Evolutionary conservation across 805 yeast species (phyloP).

Genomic region (Monosporozyma aerobia): DNA sequence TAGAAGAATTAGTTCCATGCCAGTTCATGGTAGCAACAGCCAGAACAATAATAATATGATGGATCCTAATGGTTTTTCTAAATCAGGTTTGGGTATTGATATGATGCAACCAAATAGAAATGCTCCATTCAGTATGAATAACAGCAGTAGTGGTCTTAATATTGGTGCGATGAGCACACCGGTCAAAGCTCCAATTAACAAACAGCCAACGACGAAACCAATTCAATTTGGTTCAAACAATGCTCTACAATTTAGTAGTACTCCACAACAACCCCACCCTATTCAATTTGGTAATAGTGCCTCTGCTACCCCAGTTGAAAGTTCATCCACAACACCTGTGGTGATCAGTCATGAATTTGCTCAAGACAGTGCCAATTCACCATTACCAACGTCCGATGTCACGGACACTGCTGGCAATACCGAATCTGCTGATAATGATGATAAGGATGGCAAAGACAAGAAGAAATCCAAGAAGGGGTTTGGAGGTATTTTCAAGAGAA

Average conservation of each 20-base stretch:
- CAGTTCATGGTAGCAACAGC: neutral
- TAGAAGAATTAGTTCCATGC: constrained; percentile 5
- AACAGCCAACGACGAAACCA: neutral
- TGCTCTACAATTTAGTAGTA: neutral
- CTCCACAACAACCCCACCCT: neutral
- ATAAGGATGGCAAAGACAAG: constrained; percentile 7
- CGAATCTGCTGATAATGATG: constrained; percentile 1
- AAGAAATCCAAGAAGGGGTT: constrained; percentile 24
- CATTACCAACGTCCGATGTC: neutral
- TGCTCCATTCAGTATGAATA: neutral
- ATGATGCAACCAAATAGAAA: constrained; percentile 1
- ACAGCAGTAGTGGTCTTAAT: neutral
- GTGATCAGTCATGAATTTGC: constrained; percentile 1
- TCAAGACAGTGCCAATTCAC: neutral
- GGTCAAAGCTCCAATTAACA: neutral
- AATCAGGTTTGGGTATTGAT: neutral
- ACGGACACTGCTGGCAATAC: neutral
- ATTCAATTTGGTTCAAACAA: constrained; percentile 2
- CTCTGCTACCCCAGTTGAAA: neutral
- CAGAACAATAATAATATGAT: neutral
- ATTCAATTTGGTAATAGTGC: neutral
- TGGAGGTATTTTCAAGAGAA: constrained; percentile 21
- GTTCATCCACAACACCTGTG: neutral
- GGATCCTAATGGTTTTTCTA: neutral
- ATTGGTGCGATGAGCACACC: neutral